Conservation (phyloP, 1,139 yeast species). For the Groenewaldozyma auringiensis region DNA sequence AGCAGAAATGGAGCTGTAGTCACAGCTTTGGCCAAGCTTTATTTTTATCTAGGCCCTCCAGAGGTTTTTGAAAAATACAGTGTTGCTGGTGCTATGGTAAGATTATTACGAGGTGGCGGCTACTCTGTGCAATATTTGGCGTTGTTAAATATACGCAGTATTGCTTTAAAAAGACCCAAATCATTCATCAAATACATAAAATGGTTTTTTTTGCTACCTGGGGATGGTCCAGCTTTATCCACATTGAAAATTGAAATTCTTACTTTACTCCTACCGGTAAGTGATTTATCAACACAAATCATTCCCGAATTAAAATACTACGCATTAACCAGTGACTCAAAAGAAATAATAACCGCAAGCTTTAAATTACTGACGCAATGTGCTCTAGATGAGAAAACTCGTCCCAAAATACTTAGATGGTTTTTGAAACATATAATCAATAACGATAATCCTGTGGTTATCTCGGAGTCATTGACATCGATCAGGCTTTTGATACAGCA, state of each 20-base stretch:
- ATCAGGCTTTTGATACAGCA: constrained; percentile 68
- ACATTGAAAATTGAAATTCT: constrained; percentile 57
- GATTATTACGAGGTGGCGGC: constrained; percentile 33
- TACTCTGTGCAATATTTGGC: constrained; percentile 29
- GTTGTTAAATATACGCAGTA: constrained; percentile 26
- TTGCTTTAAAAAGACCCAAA: constrained; percentile 37
- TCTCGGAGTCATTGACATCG: constrained; percentile 58
- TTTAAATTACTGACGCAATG: constrained; percentile 51
- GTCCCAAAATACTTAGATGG: constrained; percentile 36
- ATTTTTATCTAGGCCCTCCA: constrained; percentile 49
- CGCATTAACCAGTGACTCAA: constrained; percentile 38
- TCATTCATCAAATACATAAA: constrained; percentile 43
- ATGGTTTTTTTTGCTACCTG: constrained; percentile 53
- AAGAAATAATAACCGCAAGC: constrained; percentile 43
- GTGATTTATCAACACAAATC: constrained; percentile 45
- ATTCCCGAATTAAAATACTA: constrained; percentile 64
- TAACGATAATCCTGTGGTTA: constrained; percentile 28
- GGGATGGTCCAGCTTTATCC: constrained; percentile 44
- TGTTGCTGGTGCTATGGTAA: constrained; percentile 45
- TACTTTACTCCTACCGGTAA: constrained; percentile 47
- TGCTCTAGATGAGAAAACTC: constrained; percentile 31
- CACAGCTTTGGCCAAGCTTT: constrained; percentile 51
- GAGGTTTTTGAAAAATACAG: constrained; percentile 40
- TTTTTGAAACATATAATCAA: constrained; percentile 36
- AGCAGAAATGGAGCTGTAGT: constrained; percentile 55